Evolutionary conservation across 148 eudicot genomes (phyloP).

Genomic region (Linanthus parryae): DNA sequence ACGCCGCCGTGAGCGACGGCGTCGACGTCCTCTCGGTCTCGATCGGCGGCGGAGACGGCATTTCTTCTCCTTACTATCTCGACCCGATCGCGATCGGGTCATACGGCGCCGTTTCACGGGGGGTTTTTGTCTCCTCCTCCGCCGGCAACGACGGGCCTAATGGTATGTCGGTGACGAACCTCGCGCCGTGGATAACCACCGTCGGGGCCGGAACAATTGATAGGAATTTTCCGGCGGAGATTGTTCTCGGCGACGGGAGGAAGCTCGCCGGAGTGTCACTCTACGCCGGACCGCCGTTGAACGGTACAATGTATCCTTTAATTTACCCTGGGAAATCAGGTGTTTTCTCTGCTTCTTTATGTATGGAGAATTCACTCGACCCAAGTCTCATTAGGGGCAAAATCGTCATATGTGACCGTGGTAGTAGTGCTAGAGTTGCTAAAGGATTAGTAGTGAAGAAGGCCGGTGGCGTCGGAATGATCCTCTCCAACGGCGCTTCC

Average conservation of each 20-base stretch:
- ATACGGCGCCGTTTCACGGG: constrained; percentile 77
- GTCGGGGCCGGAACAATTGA: constrained; percentile 96
- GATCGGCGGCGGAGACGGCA: constrained; percentile 91
- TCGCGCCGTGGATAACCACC: constrained; percentile 91
- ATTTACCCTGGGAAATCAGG: constrained; percentile 90
- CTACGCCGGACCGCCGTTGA: constrained; percentile 56
- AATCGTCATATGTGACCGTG: constrained; percentile 86
- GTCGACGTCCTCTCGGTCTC: constrained; percentile 90
- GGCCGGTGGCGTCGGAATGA: constrained; percentile 97
- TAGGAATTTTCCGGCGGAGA: constrained; percentile 82
- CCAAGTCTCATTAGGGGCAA: constrained; percentile 61
- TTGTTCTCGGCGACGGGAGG: constrained; percentile 60
- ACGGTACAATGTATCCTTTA: constrained; percentile 51
- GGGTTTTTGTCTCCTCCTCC: constrained; percentile 77
- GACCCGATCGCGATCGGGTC: constrained; percentile 97
- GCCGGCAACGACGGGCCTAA: constrained; percentile 98
- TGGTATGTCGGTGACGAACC: constrained; percentile 85
- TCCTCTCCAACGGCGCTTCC: constrained; percentile 61
- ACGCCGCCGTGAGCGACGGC: constrained; percentile 80
- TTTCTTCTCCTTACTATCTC: constrained; percentile 89
- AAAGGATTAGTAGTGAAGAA: constrained; percentile 87
- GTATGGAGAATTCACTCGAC: constrained; percentile 91
- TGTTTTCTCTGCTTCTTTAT: constrained; percentile 59
- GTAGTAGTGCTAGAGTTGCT: constrained; percentile 80
- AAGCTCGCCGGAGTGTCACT: constrained; percentile 71